Conservation (phyloP, 225 moss, liverwort and hornwort genomes). For the Thuidium tamariscinum region DNA sequence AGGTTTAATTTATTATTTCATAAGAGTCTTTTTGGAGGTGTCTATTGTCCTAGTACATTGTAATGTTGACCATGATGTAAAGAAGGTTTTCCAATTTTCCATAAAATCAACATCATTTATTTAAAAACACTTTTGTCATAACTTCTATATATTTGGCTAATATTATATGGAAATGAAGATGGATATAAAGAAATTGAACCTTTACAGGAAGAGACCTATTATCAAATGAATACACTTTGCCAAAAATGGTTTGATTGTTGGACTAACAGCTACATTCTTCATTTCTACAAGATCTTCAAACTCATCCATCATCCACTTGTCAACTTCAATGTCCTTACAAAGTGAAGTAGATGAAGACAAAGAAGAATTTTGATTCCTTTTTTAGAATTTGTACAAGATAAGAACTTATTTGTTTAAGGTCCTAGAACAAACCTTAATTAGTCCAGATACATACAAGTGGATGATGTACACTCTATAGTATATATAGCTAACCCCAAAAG, state of each 20-base stretch:
- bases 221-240: background rate
- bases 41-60: background rate
- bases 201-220: background rate
- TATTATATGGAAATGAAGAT: background rate
- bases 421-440: background rate
- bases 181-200: background rate
- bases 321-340: rapidly evolving
- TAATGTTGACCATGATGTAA: background rate
- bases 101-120: background rate
- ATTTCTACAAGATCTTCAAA: background rate
- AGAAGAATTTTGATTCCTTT: rapidly evolving
- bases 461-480: background rate
- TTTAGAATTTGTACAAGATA: rapidly evolving
- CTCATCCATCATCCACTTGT: background rate
- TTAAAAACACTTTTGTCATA: too few species aligned
- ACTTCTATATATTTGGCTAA: background rate
- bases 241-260: background rate
- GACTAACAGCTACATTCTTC: background rate
- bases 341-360: rapidly evolving
- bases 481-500: too few species aligned
- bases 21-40: rapidly evolving
- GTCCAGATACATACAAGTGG: background rate
- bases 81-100: background rate
- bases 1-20: background rate
- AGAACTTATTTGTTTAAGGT: background rate